Base-by-base conservation (phyloP, 768 basidiomycete genomes). In the Boletus sp. region DNA sequence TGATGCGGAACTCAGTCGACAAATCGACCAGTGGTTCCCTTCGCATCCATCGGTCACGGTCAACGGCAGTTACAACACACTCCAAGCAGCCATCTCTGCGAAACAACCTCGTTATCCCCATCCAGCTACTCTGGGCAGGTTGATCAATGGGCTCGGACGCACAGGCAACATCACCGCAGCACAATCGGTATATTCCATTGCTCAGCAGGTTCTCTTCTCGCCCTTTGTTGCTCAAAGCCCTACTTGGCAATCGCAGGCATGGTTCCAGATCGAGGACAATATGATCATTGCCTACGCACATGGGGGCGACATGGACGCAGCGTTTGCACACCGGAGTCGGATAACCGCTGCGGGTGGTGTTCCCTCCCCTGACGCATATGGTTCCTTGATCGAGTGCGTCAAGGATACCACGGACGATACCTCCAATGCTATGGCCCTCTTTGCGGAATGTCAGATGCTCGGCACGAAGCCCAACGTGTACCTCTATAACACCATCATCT, bases 371-470 rank as follows among this genome's bases (percentile, higher is more conserved):
- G 93, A 98, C 55, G 89, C 94, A 0, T 99, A 98, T 67, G 96
- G 91, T 6, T 89, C 91, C 5, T 80, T 98, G 65, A 94, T 99
- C 59, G 81, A 87, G 41, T 80, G 83, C 58, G 84, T 92, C 64
- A 92, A 90, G 73, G 94, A 98, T 62, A 97, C 96, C 20, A 98
- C 97, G 11, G 96, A 98, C 71, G 96, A 98, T 64, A 89, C 94
- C 0, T 81, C 86, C 4, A 91, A 94, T 60, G 95, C 94, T 0
- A 77, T 94, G 72, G 80, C 84, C 32, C 81, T 98, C 32, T 98
- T 88, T 76, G 76, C 86, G 30, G 95, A 99, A 71, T 80, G 89
- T 20, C 80, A 85, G 58, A 71, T 75, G 44, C 81, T 83, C 29
- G 85, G 85, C 9, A 90, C 96, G 39, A 62, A 66, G 33, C 89